Base-by-base conservation (phyloP, 768 basidiomycete genomes). In the Tricholoma matsutake region DNA sequence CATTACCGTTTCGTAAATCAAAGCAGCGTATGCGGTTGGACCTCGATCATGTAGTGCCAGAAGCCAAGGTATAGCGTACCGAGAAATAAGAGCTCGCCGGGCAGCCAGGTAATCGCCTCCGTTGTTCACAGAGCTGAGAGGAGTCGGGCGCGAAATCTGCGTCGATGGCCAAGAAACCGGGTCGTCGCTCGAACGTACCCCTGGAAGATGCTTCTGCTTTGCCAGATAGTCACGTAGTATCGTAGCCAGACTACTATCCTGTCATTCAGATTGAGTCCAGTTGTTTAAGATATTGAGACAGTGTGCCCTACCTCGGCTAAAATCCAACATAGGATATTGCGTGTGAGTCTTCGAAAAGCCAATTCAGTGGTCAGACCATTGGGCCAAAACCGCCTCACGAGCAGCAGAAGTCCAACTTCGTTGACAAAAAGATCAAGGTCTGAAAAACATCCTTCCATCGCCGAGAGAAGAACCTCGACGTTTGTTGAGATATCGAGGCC, bases 381-480 rank as follows among this genome's bases (percentile, higher is more conserved):
- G 0, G 92, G 91, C 86, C 87, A 92, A 63, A 91, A 83, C 65
- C 86, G 81, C 58, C 85, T 80, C 5, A 78, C 75, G n/a, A 94
- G 75, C 14, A 93, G 74, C 7, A 91, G 71, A 59, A 94, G 81
- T 1, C 87, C 92, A 37, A 81, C 76, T 72, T 94, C 92, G 65
- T 92, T 91, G 28, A 86, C 78, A 3, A 87, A 83, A 29, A 94
- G 75, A 70, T 92, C 86, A 25, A 91, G 69, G 65, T 92, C 89
- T 5, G 78, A 75, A 22, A 94, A 75, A 65, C 86, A 88, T 4
- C 83, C 82, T 69, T 92, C 91, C 28, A 92, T 83, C 4, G 88
- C 80, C 6, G 85, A 79, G 18, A 92, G 83, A 29, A 94, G 76
- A 0, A 80, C 83, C 67, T 93, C 91, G 6, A 94, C 89, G 51